A percentile compares a stretch with the other conserved stretches of the same genome.
Conservation (phyloP, 129 eudicot genomes). For the Silybum marianum region DNA sequence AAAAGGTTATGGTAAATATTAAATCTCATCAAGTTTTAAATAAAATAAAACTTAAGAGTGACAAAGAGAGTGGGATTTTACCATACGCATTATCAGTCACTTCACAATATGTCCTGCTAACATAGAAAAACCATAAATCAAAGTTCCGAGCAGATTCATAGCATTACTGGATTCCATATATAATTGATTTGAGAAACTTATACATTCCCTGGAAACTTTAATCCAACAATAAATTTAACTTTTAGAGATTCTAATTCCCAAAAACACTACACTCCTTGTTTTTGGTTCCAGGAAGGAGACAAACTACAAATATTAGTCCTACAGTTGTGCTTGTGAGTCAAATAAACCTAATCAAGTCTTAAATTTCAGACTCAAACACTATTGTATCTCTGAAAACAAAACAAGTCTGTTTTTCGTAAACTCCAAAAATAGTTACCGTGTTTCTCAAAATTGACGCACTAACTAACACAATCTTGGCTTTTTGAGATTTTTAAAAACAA, state of each 20-base stretch:
- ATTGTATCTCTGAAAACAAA: no score
- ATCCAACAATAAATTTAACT: neutral
- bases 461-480: no score
- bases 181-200: neutral
- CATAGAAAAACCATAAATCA: no score
- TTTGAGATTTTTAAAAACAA: no score
- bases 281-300: neutral
- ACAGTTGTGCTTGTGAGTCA: no score
- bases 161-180: neutral
- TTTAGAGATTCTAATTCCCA: neutral
- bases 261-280: neutral
- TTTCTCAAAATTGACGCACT: no score
- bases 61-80: conserved; percentile 9
- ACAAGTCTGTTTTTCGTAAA: no score
- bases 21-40: conserved; percentile 2
- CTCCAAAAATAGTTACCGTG: no score
- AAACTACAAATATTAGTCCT: no score
- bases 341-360: no score
- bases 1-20: neutral
- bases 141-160: neutral
- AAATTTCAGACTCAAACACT: no score
- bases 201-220: neutral
- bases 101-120: neutral
- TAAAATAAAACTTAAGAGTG: neutral
- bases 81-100: neutral